Percentiles rank a stretch among this genome's conserved stretches.
phyloP scores from a whole-genome alignment of 495 filamentous ascomycete genomes.

The Cairneyella variabilis region DNA sequence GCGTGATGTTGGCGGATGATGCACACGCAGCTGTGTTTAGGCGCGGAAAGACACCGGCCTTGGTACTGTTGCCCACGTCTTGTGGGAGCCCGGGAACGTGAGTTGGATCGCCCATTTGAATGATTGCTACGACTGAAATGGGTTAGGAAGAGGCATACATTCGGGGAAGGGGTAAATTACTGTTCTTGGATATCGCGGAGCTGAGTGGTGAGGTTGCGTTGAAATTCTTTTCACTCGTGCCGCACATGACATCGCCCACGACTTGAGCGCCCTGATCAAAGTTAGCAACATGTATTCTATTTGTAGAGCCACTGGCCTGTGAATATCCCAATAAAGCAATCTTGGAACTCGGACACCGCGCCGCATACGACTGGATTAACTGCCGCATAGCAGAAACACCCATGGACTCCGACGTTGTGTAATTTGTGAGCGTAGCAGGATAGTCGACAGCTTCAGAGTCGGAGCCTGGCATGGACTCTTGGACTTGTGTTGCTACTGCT shows the following conservation, averaged over 20 bases:
- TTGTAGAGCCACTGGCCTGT: slow-evolving; percentile 15
- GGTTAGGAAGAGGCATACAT: background rate
- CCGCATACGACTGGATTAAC: slow-evolving; percentile 16
- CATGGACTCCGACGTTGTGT: slow-evolving; percentile 19
- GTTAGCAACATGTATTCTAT: background rate
- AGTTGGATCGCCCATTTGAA: slow-evolving; percentile 16
- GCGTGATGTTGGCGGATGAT: slow-evolving; percentile 2
- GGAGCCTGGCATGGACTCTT: slow-evolving; percentile 21
- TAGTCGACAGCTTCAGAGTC: slow-evolving; percentile 24
- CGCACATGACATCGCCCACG: slow-evolving; percentile 13
- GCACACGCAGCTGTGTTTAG: slow-evolving; percentile 14
- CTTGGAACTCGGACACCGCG: slow-evolving; percentile 24
- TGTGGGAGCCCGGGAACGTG: slow-evolving; percentile 3
- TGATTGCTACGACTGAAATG: slow-evolving; percentile 12
- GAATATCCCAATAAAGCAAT: slow-evolving; percentile 30
- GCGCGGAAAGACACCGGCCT: slow-evolving; percentile 21
- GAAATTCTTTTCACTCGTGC: slow-evolving; percentile 2
- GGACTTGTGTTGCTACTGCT: slow-evolving; percentile 20
- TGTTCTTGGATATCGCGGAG: slow-evolving; percentile 9
- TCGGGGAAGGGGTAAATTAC: background rate
- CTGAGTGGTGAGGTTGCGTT: slow-evolving; percentile 13
- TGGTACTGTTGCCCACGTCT: slow-evolving; percentile 15
- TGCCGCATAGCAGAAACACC: slow-evolving; percentile 22
- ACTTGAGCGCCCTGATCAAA: slow-evolving; percentile 11
- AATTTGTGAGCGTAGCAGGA: slow-evolving; percentile 24